These are phyloP conservation scores for Aspergillus floridensis DNA, from an alignment of 2,329 filamentous ascomycete genomes.

Conservation along the genomic window DNA sequence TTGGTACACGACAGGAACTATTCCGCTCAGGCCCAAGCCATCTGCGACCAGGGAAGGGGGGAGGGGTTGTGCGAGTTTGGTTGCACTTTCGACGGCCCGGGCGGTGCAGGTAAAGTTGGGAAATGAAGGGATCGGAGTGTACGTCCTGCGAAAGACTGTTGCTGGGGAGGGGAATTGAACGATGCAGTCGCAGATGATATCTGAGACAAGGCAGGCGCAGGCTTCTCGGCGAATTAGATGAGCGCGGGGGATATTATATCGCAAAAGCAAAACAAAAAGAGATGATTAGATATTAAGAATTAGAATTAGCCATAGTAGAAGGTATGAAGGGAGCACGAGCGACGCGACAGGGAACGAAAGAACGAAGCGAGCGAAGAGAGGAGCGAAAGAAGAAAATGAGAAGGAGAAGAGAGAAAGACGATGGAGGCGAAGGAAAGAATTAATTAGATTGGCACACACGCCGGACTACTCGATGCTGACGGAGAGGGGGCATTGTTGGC, in stretches of 20 bases:
- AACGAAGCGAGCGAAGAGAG: background rate
- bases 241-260: background rate
- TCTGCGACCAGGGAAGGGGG: slow-evolving; percentile 1
- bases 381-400: background rate
- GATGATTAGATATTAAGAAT: slow-evolving; percentile 6
- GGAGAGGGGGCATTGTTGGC: background rate
- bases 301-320: background rate
- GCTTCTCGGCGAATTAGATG: background rate
- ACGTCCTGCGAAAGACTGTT: background rate
- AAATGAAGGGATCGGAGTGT: slow-evolving; percentile 10
- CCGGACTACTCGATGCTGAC: background rate
- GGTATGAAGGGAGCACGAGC: background rate
- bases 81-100: background rate
- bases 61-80: background rate
- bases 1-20: slow-evolving; percentile 1
- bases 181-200: slow-evolving; percentile 11
- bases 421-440: background rate
- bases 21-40: slow-evolving; percentile 10
- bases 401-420: slow-evolving; percentile 1
- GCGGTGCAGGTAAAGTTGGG: slow-evolving; percentile 4
- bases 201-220: slow-evolving; percentile 5
- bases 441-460: background rate
- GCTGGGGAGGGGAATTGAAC: background rate
- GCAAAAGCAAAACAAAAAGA: background rate
- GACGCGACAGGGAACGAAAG: background rate